Base-by-base conservation (phyloP, 768 basidiomycete genomes). In the Mycena rebaudengoi region DNA sequence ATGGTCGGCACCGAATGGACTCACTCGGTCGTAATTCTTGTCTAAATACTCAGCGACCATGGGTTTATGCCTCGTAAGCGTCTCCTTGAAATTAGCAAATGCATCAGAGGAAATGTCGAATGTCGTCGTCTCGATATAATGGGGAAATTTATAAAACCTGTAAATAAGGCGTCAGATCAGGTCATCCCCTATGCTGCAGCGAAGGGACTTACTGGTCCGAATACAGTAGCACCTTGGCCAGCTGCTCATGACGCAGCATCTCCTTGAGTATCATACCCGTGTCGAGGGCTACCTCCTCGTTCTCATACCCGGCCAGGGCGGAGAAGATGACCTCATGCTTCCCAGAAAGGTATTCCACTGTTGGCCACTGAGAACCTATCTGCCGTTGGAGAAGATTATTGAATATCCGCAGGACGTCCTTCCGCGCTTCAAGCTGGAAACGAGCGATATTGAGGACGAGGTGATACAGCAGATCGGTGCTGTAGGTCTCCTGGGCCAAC, bases 41-140 rank as follows among this genome's bases (percentile, higher is more conserved):
- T 99, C 98, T 7, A 99, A 85, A 75, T 96, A 99, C 64, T 94
- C 91, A 0, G 97, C 96, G 1, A 99, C 98, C 95, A 99, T 98
- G 6, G 95, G 87, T 75, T 99, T 99, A 77, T 99, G 98, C 66
- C 94, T 86, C 25, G 98, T 99, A 35, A 99, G 82, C 5, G 94
- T 96, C 79, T 99, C 98, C 84, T 98, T 99, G 75, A 99, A 85
- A 75, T 98, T 99, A 16, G 94, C 93, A 71, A 98, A 98, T 4
- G 97, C 97, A 75, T 99, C 98, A 68, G 96, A 98, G 0, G 97
- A 98, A 64, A 98, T 95, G 8, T 98, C 97, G 73, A 99, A 99
- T 20, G 96, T 98, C 5, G 96, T 97, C 28, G 92, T 91, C 80
- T 99, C 98, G 71, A 99, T 98, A 77, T 96, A 96, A 72, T 94